Evolutionary conservation across 2,329 filamentous ascomycete genomes (phyloP), one percentile per base, ranked within the genome.

Genomic region (Pseudocercospora macadamiae): DNA sequence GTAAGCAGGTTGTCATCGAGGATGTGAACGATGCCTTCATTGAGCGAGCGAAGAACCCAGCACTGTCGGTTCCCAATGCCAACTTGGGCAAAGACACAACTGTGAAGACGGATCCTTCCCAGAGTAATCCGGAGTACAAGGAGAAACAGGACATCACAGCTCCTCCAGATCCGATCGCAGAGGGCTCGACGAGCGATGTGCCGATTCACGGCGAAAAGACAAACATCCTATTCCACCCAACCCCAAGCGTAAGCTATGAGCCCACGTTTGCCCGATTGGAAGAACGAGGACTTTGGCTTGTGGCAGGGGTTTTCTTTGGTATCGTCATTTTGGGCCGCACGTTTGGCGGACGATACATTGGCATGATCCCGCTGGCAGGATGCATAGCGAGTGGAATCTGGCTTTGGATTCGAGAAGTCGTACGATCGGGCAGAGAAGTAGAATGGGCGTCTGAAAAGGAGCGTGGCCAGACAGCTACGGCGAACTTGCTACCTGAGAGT

Each of bases 171-270:
- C 93, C 93, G 0, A 81, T 96, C 18, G 87, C 88, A 14, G 83
- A 88, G 57, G 91, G 91, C 21, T 86, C 88, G 30, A 97, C 93
- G 0, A 93, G 91, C 23, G 95, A 97, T 75, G 92, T 97, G 1
- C 95, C 95, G 2, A 96, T 97, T 59, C 90, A 93, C 71, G 93
- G 93, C 69, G 93, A 97, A 73, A 97, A 95, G 82, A 97, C 95
- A 3, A 97, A 96, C 63, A 88, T 97, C 16, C 83, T 97, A 26
- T 97, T 97, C 75, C 93, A 97, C 74, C 93, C 95, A 14, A 97
- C 93, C 0, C 93, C 93, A 0, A 89, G 89, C 0, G 84, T 96
- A 65, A 91, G 88, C 77, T 96, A 91, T 71, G 91, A 96, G 74
- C 91, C 93, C 3, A 96, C 92, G 83, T 97, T 90, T 72, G 84